phyloP scores from a whole-genome alignment of 371 early-diverging fungal genomes.

The Entomophthora muscae region DNA sequence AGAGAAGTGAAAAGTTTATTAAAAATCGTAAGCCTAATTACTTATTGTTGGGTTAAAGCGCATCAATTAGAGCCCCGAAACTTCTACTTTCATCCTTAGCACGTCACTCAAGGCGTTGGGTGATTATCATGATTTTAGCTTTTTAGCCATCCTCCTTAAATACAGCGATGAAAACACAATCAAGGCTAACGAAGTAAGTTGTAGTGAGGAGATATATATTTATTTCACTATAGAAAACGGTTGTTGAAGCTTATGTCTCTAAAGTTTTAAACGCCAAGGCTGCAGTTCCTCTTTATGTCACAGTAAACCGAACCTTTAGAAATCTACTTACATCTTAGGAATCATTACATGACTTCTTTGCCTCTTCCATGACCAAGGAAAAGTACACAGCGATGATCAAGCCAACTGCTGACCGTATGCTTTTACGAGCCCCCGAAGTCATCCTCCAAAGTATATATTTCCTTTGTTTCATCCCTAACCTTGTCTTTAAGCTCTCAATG shows the following conservation, averaged over 20 bases:
- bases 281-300: conserved; percentile 27
- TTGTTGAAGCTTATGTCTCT: conserved; percentile 39
- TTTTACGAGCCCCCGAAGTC: conserved; percentile 79
- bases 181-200: conserved; percentile 2
- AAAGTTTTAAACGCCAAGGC: conserved; percentile 35
- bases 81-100: background rate
- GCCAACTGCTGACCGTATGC: conserved; percentile 45
- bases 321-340: conserved; percentile 14
- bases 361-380: conserved; percentile 21
- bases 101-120: background rate
- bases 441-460: conserved; percentile 43
- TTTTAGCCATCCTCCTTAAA: background rate
- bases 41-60: too few relatives aligned
- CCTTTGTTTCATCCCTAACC: background rate
- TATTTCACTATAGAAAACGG: conserved; percentile 16
- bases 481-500: background rate
- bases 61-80: conserved; percentile 11
- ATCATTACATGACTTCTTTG: conserved; percentile 38
- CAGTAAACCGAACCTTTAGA: conserved; percentile 9
- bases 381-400: conserved; percentile 27
- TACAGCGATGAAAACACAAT: conserved; percentile 9
- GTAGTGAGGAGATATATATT: background rate
- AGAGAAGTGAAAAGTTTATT: conserved; percentile 1
- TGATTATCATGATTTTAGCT: background rate
- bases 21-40: too few relatives aligned